phyloP scores from a whole-genome alignment of 305 asterid species.

The Fraxinus nigra region DNA sequence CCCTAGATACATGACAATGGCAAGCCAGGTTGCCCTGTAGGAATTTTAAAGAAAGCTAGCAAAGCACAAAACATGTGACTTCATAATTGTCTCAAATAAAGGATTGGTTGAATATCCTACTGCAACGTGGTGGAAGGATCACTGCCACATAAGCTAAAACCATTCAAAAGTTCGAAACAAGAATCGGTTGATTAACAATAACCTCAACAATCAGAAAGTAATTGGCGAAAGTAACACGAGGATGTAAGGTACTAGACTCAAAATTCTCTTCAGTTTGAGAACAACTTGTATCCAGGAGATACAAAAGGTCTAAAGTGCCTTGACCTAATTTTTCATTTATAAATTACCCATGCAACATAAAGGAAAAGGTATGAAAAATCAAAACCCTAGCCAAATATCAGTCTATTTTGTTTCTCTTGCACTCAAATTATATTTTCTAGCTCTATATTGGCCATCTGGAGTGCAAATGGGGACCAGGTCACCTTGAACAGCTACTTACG shows the following conservation, averaged over 20 bases:
- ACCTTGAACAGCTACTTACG: neutral
- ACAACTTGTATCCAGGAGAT: neutral
- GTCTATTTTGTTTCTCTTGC: neutral
- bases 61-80: neutral
- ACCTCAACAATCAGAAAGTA: neutral
- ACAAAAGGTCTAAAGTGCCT: neutral
- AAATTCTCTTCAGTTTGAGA: neutral
- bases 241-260: neutral
- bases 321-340: neutral
- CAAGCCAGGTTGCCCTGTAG: neutral
- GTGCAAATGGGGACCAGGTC: neutral
- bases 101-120: neutral
- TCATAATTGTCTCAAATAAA: neutral
- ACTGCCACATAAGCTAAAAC: neutral
- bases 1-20: neutral
- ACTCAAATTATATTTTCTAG: neutral
- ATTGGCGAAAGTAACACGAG: neutral
- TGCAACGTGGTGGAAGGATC: neutral
- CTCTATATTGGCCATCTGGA: neutral
- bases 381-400: neutral
- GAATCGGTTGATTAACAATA: neutral
- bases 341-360: neutral
- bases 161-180: neutral
- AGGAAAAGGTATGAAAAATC: neutral
- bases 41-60: neutral